Conservation (phyloP, 2,329 filamentous ascomycete species). For the Cadophora luteo-olivacea region DNA sequence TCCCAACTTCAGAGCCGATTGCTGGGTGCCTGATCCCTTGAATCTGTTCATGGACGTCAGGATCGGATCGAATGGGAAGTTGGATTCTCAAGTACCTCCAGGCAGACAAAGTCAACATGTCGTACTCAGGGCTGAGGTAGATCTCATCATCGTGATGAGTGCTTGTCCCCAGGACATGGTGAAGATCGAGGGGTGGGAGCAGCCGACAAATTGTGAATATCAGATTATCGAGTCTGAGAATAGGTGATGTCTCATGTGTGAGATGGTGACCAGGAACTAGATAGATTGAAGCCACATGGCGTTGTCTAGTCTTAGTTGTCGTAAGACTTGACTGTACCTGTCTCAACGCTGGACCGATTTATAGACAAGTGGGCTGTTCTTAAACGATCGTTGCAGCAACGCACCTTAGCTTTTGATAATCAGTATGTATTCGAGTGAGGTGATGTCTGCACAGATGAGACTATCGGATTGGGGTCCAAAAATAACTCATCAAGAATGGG, state of each 20-base stretch:
- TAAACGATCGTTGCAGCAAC: not conserved
- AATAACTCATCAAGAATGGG: not conserved
- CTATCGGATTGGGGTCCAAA: not conserved
- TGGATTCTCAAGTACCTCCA: no score
- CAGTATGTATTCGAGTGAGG: not conserved
- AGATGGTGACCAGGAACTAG: not conserved
- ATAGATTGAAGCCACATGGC: not conserved
- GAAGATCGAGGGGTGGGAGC: no score
- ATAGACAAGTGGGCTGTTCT: not conserved
- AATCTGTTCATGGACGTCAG: no score
- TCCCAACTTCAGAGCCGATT: no score
- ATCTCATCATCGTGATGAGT: no score
- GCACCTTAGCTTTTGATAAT: not conserved
- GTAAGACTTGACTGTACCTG: not conserved
- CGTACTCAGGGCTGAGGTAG: no score
- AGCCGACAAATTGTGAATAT: not conserved
- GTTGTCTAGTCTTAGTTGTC: not conserved
- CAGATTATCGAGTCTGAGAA: not conserved
- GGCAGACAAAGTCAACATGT: no score
- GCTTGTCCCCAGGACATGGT: no score
- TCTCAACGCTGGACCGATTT: not conserved
- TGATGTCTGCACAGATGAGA: not conserved
- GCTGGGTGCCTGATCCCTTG: no score
- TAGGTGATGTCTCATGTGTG: not conserved
- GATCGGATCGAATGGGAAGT: no score